Base-by-base conservation (phyloP, 1,284 basidiomycete genomes). In the Heterobasidion irregulare region DNA sequence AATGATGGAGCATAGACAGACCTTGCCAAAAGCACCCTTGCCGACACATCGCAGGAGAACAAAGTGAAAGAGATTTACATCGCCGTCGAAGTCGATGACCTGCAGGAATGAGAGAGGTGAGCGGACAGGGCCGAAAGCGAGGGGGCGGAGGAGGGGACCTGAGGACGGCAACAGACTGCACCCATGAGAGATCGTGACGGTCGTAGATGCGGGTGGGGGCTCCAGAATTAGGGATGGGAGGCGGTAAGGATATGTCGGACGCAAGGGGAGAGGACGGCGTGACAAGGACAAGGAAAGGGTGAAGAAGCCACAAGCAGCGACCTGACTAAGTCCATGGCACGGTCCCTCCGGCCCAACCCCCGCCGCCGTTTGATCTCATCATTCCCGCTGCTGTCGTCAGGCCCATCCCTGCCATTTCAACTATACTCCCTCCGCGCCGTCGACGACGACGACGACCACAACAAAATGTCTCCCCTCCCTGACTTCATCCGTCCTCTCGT, bases 11-110 rank as follows among this genome's bases (percentile, higher is more conserved):
- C 50, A 35, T 50, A 36, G 52, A 52, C 72, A 53, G 50, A 92
- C 95, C 84, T 99, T 98, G 66, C 96, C 96, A 69, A 99, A 98
- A 0, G 96, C 96, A 54, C 96, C 96, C 70, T 98, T 98, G 50
- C 96, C 96, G 16, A 99, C 95, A 63, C 92, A 92, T 66, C 94
- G 80, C 34, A 98, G 73, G 47, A 99, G 85, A 62, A 93, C 84
- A 68, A 99, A 99, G 70, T 99, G 96, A 70, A 97, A 99, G 55
- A 99, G 85, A 68, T 94, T 97, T 66, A 96, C 90, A 61, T 98
- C 94, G 54, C 92, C 94, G 62, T 98, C 94, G 70, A 98, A 99
- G 78, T 99, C 95, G 73, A 98, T 91, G 58, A 93, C 92, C 94
- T 97, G 68, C 4, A 45, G 51, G 38, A 56, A 52, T 51, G 54